Conservation (phyloP, 2,329 filamentous ascomycete genomes). For the Neonectria faginata region DNA sequence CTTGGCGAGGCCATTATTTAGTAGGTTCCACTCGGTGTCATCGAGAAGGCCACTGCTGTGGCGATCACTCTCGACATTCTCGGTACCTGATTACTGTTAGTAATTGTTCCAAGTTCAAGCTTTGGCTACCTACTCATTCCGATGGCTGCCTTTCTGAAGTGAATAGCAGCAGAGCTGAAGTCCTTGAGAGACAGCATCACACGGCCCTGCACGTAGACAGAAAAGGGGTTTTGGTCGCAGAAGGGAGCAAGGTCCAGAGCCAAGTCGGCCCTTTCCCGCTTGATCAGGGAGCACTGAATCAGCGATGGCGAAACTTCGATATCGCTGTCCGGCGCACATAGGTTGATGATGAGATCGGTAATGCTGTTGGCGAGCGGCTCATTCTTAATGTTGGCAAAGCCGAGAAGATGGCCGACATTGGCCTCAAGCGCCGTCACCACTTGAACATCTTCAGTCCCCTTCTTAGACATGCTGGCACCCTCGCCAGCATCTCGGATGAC, state of each 20-base stretch:
- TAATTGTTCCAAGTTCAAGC: not conserved
- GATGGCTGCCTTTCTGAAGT: slow-evolving; percentile 86
- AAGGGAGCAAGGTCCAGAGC: slow-evolving; percentile 69
- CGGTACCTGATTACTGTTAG: slow-evolving; percentile 57
- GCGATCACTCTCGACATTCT: slow-evolving; percentile 60
- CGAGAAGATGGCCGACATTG: slow-evolving; percentile 72
- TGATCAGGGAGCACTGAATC: slow-evolving; percentile 72
- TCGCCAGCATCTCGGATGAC: slow-evolving; percentile 55
- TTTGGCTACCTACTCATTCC: slow-evolving; percentile 76
- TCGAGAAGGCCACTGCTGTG: slow-evolving; percentile 77
- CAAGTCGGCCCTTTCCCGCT: slow-evolving; percentile 69
- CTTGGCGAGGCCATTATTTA: slow-evolving; percentile 79
- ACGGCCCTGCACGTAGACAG: slow-evolving; percentile 86
- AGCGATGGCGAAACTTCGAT: slow-evolving; percentile 72
- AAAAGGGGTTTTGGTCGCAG: slow-evolving; percentile 69
- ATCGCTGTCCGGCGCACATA: slow-evolving; percentile 73
- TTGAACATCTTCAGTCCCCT: slow-evolving; percentile 58
- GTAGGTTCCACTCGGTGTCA: slow-evolving; percentile 76
- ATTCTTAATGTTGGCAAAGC: slow-evolving; percentile 63
- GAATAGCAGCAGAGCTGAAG: slow-evolving; percentile 76
- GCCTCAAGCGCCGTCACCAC: slow-evolving; percentile 70
- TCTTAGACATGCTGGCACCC: slow-evolving; percentile 52
- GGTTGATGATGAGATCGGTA: slow-evolving; percentile 74
- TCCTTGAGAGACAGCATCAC: slow-evolving; percentile 80
- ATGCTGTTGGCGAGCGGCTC: slow-evolving; percentile 69